These are phyloP conservation scores for Salisapilia sapeloensis DNA, from an alignment of 352 stramenopile species.

Conservation along the genomic window DNA sequence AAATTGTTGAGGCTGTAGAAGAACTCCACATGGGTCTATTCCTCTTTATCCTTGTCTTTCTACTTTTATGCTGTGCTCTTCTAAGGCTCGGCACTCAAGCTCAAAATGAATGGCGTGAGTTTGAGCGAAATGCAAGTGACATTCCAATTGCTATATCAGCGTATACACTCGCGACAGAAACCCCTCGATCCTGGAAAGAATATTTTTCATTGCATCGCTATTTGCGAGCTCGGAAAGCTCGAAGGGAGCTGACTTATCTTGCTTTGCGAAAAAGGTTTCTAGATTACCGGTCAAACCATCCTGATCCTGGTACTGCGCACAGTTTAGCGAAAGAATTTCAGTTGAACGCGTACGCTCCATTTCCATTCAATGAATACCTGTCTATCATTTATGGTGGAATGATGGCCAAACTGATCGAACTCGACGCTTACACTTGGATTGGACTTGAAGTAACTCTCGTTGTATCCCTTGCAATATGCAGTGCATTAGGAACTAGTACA, in stretches of 20 bases:
- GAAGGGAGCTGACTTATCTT: constrained; percentile 47
- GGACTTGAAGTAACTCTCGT: constrained; percentile 38
- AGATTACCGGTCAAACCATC: constrained; percentile 58
- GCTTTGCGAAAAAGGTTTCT: constrained; percentile 40
- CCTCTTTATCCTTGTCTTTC: constrained; percentile 68
- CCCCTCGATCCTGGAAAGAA: constrained; percentile 14
- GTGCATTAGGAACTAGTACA: constrained; percentile 10
- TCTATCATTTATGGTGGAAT: constrained; percentile 59
- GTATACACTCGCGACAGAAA: constrained; percentile 33
- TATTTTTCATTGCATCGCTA: constrained; percentile 12
- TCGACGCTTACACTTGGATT: constrained; percentile 52
- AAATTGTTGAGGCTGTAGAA: constrained; percentile 61
- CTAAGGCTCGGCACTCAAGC: constrained; percentile 44
- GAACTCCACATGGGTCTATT: constrained; percentile 69
- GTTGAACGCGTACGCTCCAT: constrained; percentile 22
- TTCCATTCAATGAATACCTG: constrained; percentile 68
- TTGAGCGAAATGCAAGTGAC: constrained; percentile 33
- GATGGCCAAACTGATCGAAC: constrained; percentile 52
- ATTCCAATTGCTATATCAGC: constrained; percentile 39
- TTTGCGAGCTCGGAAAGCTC: constrained; percentile 12
- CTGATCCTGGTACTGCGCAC: constrained; percentile 15
- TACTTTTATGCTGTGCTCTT: constrained; percentile 39
- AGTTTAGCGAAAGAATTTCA: constrained; percentile 47
- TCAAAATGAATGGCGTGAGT: constrained; percentile 55
- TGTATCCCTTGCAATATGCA: constrained; percentile 20